Evolutionary conservation across 768 basidiomycete genomes (phyloP).

Genomic region (Cystofilobasidium capitatum): DNA sequence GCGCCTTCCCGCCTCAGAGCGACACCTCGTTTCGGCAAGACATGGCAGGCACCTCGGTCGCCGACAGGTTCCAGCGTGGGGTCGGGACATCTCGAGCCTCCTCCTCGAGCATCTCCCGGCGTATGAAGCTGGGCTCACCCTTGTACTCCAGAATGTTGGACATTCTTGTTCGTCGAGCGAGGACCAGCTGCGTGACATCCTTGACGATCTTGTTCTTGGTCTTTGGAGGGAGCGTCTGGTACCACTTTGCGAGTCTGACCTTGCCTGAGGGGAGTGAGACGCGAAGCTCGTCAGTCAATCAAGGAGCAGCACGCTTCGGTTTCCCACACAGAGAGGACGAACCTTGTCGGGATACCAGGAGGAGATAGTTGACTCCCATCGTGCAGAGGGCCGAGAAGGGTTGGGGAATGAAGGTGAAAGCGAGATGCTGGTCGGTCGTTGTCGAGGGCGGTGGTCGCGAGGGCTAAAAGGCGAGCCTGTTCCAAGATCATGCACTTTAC

Average conservation of each 20-base stretch:
- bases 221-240: constrained; percentile 60
- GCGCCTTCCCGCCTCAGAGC: too few relatives aligned
- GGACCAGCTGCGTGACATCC: constrained; percentile 86
- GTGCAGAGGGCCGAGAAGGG: not conserved
- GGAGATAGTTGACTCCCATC: constrained; percentile 63
- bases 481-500: too few relatives aligned
- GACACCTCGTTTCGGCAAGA: too few relatives aligned
- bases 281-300: not conserved
- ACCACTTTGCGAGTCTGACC: constrained; percentile 94
- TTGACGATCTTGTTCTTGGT: constrained; percentile 83
- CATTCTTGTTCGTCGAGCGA: constrained; percentile 78
- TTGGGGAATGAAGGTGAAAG: too few relatives aligned
- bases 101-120: not conserved
- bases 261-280: constrained; percentile 52
- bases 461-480: too few relatives aligned
- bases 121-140: constrained; percentile 47
- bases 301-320: constrained; percentile 23
- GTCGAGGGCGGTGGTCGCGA: too few relatives aligned
- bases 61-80: too few relatives aligned
- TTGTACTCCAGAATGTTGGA: constrained; percentile 97
- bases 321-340: constrained; percentile 5
- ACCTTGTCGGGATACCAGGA: constrained; percentile 85
- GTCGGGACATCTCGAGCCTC: too few relatives aligned
- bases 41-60: too few relatives aligned
- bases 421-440: too few relatives aligned